These are phyloP conservation scores for Dendrobium huoshanense DNA, from an alignment of 106 monocot genomes.

Conservation along the genomic window DNA sequence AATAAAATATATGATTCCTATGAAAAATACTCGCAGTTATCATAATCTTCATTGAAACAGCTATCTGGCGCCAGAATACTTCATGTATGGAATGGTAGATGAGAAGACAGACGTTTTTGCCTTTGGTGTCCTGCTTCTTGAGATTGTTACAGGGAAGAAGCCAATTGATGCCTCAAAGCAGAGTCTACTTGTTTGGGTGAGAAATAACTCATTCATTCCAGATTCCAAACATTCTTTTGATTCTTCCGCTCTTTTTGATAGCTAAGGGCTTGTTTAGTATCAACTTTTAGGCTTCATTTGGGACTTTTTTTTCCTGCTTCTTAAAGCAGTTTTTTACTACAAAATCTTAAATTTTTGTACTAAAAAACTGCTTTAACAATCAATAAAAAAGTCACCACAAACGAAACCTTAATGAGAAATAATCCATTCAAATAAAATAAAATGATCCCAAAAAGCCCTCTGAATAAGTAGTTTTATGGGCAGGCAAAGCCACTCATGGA, in stretches of 20 bases:
- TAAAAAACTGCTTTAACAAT: too few relatives aligned
- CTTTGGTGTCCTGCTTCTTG: conserved; percentile 56
- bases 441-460: too few relatives aligned
- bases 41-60: conserved; percentile 17
- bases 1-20: too few relatives aligned
- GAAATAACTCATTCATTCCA: not conserved
- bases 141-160: conserved; percentile 60
- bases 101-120: conserved; percentile 75
- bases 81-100: conserved; percentile 79
- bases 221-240: not conserved
- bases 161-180: conserved; percentile 52
- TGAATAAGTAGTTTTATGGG: not conserved
- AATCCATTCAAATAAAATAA: too few relatives aligned
- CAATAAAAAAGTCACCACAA: too few relatives aligned
- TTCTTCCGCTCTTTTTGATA: not conserved
- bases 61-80: conserved; percentile 72
- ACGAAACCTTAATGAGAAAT: too few relatives aligned
- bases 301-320: too few relatives aligned
- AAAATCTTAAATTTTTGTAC: too few relatives aligned
- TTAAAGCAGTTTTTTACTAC: too few relatives aligned
- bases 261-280: too few relatives aligned
- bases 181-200: conserved; percentile 62
- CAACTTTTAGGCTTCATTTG: too few relatives aligned
- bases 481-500: conserved; percentile 61
- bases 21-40: not conserved